Evolutionary conservation across 345 rosid genomes (phyloP).

Genomic region (Dovyalis caffra): DNA sequence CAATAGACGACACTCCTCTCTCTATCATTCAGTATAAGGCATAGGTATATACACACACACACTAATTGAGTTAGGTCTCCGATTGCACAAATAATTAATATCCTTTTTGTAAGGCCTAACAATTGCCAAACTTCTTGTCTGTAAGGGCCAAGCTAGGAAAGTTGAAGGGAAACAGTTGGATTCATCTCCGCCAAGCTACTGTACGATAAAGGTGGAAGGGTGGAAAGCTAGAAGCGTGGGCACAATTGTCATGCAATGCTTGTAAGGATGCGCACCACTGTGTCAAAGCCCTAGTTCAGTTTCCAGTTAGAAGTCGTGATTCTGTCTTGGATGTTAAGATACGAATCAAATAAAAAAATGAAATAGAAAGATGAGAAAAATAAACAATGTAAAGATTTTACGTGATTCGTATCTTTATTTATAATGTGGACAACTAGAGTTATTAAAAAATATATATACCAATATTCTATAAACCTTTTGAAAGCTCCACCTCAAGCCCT

Average conservation of each 20-base stretch:
- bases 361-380: no score
- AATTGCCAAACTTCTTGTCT: neutral
- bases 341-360: no score
- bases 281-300: neutral
- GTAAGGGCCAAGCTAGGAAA: neutral
- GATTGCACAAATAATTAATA: neutral
- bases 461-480: no score
- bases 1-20: neutral
- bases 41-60: neutral
- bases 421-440: no score
- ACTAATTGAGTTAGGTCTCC: neutral
- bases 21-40: neutral
- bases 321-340: neutral
- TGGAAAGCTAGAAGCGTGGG: neutral
- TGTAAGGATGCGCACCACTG: neutral
- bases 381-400: no score
- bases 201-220: neutral
- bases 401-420: no score
- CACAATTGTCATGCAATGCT: constrained; percentile 12
- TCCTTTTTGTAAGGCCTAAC: neutral
- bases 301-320: neutral
- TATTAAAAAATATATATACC: no score
- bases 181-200: neutral
- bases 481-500: no score
- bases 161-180: neutral